A percentile compares a stretch with the other conserved stretches of the same genome.
phyloP scores from a whole-genome alignment of 352 stramenopile genomes.

The Globisporangium cederbergense region DNA sequence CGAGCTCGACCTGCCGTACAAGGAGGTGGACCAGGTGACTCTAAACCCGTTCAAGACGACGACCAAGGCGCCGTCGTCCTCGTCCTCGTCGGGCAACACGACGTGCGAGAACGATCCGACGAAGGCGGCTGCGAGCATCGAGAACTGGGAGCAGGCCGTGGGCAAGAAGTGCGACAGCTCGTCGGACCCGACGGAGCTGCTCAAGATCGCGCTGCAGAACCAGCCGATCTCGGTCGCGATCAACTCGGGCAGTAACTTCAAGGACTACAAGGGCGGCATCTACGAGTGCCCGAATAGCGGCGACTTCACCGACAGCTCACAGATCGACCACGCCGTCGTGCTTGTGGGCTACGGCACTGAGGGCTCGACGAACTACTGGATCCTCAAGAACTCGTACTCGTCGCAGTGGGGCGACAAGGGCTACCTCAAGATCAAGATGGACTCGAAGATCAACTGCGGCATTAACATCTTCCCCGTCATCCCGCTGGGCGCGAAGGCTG shows the following conservation, averaged over 20 bases:
- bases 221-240: conserved; percentile 77
- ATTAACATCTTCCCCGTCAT: conserved; percentile 74
- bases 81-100: conserved; percentile 20
- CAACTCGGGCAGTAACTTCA: conserved; percentile 73
- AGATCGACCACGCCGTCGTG: conserved; percentile 72
- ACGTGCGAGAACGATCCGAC: conserved; percentile 36
- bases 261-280: conserved; percentile 77
- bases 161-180: conserved; percentile 50
- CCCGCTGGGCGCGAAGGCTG: conserved; percentile 47
- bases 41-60: conserved; percentile 24
- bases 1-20: conserved; percentile 64
- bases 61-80: conserved; percentile 10
- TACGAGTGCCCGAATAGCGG: conserved; percentile 72
- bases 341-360: conserved; percentile 68
- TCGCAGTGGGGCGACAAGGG: conserved; percentile 67
- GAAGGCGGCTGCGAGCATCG: conserved; percentile 57
- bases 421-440: conserved; percentile 57
- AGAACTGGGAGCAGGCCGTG: conserved; percentile 63
- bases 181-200: conserved; percentile 49
- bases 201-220: conserved; percentile 64
- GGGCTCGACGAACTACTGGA: conserved; percentile 56
- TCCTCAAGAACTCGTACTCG: conserved; percentile 84
- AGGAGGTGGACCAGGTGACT: conserved; percentile 34
- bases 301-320: conserved; percentile 48
- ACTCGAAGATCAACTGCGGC: conserved; percentile 77